Conservation (phyloP, 2,329 filamentous ascomycete species). For the Alternaria sp. region DNA sequence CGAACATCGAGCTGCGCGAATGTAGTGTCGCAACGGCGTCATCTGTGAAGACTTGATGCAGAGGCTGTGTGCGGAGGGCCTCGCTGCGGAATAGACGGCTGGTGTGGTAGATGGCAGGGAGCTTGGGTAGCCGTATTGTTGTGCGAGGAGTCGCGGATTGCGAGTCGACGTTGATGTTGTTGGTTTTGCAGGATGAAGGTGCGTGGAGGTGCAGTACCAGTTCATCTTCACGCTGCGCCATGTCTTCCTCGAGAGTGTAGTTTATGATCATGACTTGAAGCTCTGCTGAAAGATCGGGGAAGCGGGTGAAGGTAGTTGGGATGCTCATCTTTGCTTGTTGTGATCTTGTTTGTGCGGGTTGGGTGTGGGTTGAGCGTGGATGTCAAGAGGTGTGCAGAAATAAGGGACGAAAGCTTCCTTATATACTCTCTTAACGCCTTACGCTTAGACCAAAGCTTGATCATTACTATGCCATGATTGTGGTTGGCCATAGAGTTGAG, state of each 20-base stretch:
- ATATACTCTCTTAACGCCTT: neutral
- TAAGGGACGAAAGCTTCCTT: neutral
- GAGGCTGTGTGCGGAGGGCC: neutral
- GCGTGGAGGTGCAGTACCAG: neutral
- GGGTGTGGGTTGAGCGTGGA: neutral
- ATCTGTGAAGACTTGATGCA: neutral
- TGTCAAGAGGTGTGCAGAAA: neutral
- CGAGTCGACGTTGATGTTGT: neutral
- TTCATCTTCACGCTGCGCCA: neutral
- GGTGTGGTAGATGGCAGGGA: neutral
- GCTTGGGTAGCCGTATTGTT: neutral
- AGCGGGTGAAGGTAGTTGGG: neutral
- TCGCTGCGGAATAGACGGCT: neutral
- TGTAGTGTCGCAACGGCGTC: accelerated
- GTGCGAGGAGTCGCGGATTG: accelerated
- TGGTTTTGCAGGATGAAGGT: neutral
- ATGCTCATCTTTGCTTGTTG: neutral
- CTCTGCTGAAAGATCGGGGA: neutral
- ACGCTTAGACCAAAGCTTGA: neutral
- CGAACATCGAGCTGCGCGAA: neutral
- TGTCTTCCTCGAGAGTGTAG: neutral
- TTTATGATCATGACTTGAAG: neutral
- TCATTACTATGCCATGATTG: neutral
- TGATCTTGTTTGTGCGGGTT: no score
- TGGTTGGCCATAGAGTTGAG: neutral